Conservation (phyloP, 2,329 filamentous ascomycete genomes). For the Phyllosticta capitalensis region DNA sequence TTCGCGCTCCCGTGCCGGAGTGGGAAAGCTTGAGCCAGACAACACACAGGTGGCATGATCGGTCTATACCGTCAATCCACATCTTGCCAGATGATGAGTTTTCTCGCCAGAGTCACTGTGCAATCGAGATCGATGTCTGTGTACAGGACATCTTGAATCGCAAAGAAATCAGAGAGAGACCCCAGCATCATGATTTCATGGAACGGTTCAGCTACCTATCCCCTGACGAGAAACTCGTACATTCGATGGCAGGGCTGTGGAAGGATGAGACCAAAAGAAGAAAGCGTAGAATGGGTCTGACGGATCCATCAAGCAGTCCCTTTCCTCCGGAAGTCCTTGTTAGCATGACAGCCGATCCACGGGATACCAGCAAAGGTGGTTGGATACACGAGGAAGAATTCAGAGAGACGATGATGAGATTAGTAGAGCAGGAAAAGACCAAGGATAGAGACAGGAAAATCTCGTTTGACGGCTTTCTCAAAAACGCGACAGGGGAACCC, state of each 20-base stretch:
- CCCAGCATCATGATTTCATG: constrained; percentile 76
- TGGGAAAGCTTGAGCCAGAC: constrained; percentile 53
- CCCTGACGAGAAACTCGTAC: constrained; percentile 69
- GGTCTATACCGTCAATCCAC: constrained; percentile 51
- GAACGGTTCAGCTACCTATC: constrained; percentile 58
- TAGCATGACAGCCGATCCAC: constrained; percentile 77
- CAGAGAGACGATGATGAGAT: constrained; percentile 50
- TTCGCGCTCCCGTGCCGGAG: constrained; percentile 66
- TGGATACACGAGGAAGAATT: constrained; percentile 94
- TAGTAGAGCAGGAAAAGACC: constrained; percentile 55
- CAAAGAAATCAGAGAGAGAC: constrained; percentile 61
- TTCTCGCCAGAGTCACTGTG: constrained; percentile 75
- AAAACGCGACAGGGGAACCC: constrained; percentile 42
- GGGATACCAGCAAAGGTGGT: constrained; percentile 60
- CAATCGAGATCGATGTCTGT: constrained; percentile 81
- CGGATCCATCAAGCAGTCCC: constrained; percentile 57
- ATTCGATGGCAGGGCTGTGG: constrained; percentile 92
- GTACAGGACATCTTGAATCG: constrained; percentile 84
- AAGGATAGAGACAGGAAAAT: constrained; percentile 33
- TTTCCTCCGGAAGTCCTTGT: constrained; percentile 74
- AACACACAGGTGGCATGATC: constrained; percentile 69
- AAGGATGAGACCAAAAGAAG: constrained; percentile 75
- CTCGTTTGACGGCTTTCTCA: constrained; percentile 59
- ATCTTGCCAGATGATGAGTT: constrained; percentile 55
- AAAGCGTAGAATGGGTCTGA: constrained; percentile 59